Evolutionary conservation across 176 grass and related monocot species (phyloP).

Genomic region (Oryza nivara): DNA sequence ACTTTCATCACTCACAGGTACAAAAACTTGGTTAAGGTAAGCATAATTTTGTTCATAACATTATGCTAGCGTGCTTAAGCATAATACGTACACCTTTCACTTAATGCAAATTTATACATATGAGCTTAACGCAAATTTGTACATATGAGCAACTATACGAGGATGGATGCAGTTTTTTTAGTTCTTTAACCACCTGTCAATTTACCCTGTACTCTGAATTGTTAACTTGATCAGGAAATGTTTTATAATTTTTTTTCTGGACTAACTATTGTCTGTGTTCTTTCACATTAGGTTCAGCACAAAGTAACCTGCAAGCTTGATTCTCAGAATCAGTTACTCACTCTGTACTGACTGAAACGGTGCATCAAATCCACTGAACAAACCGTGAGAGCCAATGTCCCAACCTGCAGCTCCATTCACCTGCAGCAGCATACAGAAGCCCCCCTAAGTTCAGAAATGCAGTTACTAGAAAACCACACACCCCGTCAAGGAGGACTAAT

Average conservation of each 20-base stretch:
- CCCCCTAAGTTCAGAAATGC: conserved; percentile 23
- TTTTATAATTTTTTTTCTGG: not conserved
- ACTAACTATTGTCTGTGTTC: conserved; percentile 25
- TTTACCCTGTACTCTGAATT: not conserved
- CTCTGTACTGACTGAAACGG: conserved; percentile 74
- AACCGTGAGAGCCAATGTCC: conserved; percentile 58
- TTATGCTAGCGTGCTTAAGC: not conserved
- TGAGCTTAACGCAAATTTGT: not conserved
- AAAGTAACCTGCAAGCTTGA: conserved; percentile 29
- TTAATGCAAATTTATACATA: not conserved
- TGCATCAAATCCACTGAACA: conserved; percentile 56
- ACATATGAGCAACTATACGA: not conserved
- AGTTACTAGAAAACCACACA: not conserved
- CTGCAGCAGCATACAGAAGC: conserved; percentile 40
- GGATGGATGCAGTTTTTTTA: not conserved
- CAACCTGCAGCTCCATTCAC: conserved; percentile 61
- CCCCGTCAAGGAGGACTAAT: not conserved
- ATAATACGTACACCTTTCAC: not conserved
- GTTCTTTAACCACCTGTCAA: not conserved
- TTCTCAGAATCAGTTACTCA: conserved; percentile 43
- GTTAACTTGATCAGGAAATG: not conserved
- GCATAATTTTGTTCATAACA: not conserved
- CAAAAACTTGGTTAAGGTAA: not conserved
- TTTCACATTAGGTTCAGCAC: not conserved
- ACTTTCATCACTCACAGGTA: not conserved